Evolutionary conservation across 2,329 filamentous ascomycete species (phyloP).

Genomic region (Tolypocladium guangdongense): DNA sequence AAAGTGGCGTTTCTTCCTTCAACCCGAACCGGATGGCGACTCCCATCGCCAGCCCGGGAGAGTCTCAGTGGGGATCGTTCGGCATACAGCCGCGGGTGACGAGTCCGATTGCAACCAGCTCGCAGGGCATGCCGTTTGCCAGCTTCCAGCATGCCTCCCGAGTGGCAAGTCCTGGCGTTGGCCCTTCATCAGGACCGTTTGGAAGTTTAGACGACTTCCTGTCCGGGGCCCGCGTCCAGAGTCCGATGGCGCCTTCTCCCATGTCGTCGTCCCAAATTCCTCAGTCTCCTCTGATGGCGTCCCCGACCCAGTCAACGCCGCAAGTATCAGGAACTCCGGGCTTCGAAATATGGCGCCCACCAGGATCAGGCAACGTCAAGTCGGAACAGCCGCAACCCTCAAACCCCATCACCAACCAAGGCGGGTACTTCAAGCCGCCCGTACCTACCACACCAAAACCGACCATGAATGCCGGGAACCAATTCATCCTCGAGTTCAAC

Average conservation of each 20-base stretch:
- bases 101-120: constrained; percentile 21
- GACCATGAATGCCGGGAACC: constrained; percentile 20
- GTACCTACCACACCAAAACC: constrained; percentile 28
- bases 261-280: constrained; percentile 9
- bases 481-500: constrained; percentile 26
- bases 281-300: constrained; percentile 11
- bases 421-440: constrained; percentile 25
- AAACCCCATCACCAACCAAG: constrained; percentile 9
- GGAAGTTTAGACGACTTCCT: constrained; percentile 23
- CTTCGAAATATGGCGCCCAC: constrained; percentile 26
- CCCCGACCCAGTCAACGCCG: constrained; percentile 7
- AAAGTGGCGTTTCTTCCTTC: constrained; percentile 2
- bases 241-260: constrained; percentile 12
- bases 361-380: constrained; percentile 14
- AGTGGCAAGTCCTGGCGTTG: constrained; percentile 16
- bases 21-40: constrained; percentile 18
- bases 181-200: constrained; percentile 16
- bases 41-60: constrained; percentile 19
- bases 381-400: constrained; percentile 13
- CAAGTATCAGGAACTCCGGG: constrained; percentile 22
- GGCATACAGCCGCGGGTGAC: constrained; percentile 16
- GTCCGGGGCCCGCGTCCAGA: constrained; percentile 15
- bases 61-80: constrained; percentile 21
- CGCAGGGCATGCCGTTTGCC: constrained; percentile 17
- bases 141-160: constrained; percentile 19